Evolutionary conservation across 2,329 filamentous ascomycete genomes (phyloP).

Genomic region (Fusarium pseudograminearum): DNA sequence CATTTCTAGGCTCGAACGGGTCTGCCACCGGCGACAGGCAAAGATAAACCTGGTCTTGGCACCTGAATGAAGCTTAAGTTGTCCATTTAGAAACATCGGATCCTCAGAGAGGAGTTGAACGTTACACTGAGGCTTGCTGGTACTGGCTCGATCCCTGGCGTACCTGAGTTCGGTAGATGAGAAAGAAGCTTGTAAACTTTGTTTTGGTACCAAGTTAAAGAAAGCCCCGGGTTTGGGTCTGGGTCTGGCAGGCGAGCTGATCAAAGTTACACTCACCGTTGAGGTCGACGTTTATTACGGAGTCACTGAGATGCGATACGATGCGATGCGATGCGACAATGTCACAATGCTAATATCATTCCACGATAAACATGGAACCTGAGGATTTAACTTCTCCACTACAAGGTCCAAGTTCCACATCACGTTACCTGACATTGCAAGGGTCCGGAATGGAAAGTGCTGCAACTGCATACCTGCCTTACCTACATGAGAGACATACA

Average conservation of each 20-base stretch:
- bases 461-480: conserved; percentile 17
- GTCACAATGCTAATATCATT: conserved; percentile 26
- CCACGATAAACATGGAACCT: conserved; percentile 15
- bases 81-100: conserved; percentile 21
- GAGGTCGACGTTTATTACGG: conserved; percentile 39
- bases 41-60: conserved; percentile 33
- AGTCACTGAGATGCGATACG: conserved; percentile 6
- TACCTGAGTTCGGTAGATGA: conserved; percentile 38
- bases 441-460: conserved; percentile 28
- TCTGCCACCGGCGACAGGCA: conserved; percentile 39
- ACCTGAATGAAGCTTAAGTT: conserved; percentile 37
- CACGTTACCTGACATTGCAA: conserved; percentile 37
- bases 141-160: conserved; percentile 35
- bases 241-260: conserved; percentile 9
- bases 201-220: conserved; percentile 10
- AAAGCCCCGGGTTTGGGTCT: neutral
- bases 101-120: neutral
- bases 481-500: conserved; percentile 16
- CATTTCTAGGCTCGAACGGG: conserved; percentile 33
- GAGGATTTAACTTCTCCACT: conserved; percentile 19
- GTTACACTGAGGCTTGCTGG: conserved; percentile 38
- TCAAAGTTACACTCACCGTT: conserved; percentile 35
- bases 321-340: neutral
- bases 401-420: conserved; percentile 20
- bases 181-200: conserved; percentile 29